Evolutionary conservation across 2,329 filamentous ascomycete species (phyloP), one percentile per base, ranked within the genome.

Genomic region (Sclerotinia spermophila): DNA sequence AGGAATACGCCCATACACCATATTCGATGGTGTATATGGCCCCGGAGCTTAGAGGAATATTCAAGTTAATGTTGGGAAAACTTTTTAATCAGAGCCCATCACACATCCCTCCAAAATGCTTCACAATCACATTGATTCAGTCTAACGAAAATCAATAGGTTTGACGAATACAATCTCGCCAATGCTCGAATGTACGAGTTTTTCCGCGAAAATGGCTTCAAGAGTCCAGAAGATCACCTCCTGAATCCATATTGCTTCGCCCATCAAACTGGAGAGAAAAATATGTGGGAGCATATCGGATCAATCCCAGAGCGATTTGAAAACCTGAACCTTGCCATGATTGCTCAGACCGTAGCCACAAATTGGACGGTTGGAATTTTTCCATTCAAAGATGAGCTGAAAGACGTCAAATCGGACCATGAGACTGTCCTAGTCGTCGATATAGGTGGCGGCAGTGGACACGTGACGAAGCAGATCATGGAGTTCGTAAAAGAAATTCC

Each of bases 381-480:
- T 58, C 76, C 76, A 27, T 78, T 76, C 66, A 67, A 69, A n/a
- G 71, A 76, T 35, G 64, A 72, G 48, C 48, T 77, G 11, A 72
- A 60, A 21, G 70, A 71, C 61, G 24, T 75, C 5, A 65, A 74
- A 44, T 74, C 72, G 5, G 72, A 66, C n/a, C 71, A 77, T 42
- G 73, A 74, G 21, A 76, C 73, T 38, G 77, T 79, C 11, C 58
- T 76, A 62, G 45, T 82, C 60, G 81, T 84, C 3, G 81, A 84
- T 71, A 76, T 84, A 17, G 82, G 81, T 15, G 81, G 82, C 53
- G 80, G 79, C 1, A 75, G 77, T 13, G 82, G 82, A 0, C 80
- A 83, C n/a, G 80, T 82, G 61, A 78, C 78, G n/a, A 74, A 75
- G 6, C 72, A 75, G 6, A 75, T 84, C 11, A 78, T 75, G 55